These are phyloP conservation scores for Boletus rufocinnamomeus DNA, from an alignment of 768 basidiomycete genomes.

Conservation along the genomic window DNA sequence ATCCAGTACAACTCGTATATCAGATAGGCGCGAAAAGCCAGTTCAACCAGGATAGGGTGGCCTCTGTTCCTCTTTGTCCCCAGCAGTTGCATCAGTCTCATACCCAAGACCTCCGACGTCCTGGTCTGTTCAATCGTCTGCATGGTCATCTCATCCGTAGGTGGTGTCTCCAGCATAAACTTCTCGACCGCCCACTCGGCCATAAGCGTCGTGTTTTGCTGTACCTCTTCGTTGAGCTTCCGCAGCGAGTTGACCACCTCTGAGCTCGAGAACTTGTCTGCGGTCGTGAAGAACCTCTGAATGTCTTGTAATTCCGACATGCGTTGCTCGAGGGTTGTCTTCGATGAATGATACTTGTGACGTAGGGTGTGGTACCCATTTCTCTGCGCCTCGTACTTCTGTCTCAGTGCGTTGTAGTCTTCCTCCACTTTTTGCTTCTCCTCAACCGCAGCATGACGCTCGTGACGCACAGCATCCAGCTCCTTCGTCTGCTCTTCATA, in stretches of 20 bases:
- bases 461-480: conserved; percentile 4
- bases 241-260: conserved; percentile 47
- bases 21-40: conserved; percentile 34
- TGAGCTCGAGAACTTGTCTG: conserved; percentile 43
- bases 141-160: conserved; percentile 1
- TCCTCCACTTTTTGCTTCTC: no score
- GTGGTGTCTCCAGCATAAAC: conserved; percentile 28
- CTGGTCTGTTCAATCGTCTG: conserved; percentile 14
- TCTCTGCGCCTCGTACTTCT: conserved; percentile 10
- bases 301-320: conserved; percentile 44
- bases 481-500: conserved; percentile 15
- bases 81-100: conserved; percentile 21
- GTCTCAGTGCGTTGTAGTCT: no score
- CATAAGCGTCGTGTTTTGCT: conserved; percentile 45
- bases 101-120: conserved; percentile 14
- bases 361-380: conserved; percentile 15
- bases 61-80: conserved; percentile 9
- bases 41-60: conserved; percentile 34
- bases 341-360: conserved; percentile 15
- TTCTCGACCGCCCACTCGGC: conserved; percentile 46
- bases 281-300: conserved; percentile 44
- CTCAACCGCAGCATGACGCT: neutral
- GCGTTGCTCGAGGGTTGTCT: conserved; percentile 38
- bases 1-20: conserved; percentile 23
- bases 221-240: conserved; percentile 46